A percentile compares a stretch with the other conserved stretches of the same genome.
These are phyloP conservation scores for Exophiala lecanii-corni DNA, from an alignment of 2,329 filamentous ascomycete genomes.

Conservation along the genomic window DNA sequence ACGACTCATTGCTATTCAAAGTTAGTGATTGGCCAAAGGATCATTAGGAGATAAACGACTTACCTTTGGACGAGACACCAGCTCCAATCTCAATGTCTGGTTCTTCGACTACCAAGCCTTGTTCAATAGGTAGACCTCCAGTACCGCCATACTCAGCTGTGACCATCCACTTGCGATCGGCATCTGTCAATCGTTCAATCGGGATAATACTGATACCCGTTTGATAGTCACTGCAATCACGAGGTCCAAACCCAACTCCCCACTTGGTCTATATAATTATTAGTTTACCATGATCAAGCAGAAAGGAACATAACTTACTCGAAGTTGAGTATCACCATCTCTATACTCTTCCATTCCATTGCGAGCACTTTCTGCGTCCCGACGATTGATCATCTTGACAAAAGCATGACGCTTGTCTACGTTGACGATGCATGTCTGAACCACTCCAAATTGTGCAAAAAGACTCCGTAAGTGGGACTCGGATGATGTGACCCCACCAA, in stretches of 20 bases:
- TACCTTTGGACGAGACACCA: constrained; percentile 88
- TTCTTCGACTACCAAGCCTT: constrained; percentile 87
- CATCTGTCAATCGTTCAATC: constrained; percentile 86
- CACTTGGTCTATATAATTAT: constrained; percentile 68
- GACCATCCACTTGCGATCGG: constrained; percentile 94
- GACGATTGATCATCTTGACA: constrained; percentile 93
- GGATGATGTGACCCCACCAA: constrained; percentile 84
- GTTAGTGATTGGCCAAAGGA: constrained; percentile 17
- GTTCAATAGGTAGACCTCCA: constrained; percentile 73
- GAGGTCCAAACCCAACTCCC: constrained; percentile 94
- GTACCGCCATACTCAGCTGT: constrained; percentile 91
- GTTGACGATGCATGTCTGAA: constrained; percentile 98
- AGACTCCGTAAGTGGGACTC: constrained; percentile 77
- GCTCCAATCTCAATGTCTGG: constrained; percentile 98
- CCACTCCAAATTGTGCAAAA: constrained; percentile 76
- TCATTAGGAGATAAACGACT: constrained; percentile 11
- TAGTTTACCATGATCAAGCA: constrained; percentile 21
- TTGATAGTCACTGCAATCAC: constrained; percentile 94
- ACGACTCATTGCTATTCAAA: constrained; percentile 43
- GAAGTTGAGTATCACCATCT: constrained; percentile 66
- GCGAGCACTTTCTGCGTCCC: constrained; percentile 78
- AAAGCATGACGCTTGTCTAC: constrained; percentile 97
- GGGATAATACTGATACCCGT: constrained; percentile 91
- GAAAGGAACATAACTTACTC: constrained; percentile 48
- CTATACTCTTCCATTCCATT: constrained; percentile 79